Evolutionary conservation across 495 filamentous ascomycete genomes (phyloP), one percentile per base, ranked within the genome.

Genomic region (Aspergillus sclerotioniger): DNA sequence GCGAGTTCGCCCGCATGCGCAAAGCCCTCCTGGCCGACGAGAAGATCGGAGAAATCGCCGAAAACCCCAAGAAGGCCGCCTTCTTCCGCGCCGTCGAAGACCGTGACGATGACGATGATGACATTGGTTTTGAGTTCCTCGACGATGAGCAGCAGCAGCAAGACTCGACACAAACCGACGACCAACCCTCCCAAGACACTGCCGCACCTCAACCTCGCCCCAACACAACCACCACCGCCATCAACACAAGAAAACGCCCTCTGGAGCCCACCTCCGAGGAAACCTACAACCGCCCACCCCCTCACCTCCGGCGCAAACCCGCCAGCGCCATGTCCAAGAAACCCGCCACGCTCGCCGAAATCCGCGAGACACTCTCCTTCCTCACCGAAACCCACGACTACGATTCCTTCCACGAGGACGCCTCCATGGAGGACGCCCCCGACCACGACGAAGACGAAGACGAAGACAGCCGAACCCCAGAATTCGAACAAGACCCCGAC

Each of bases 61-160:
- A 90, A 62, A 92, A 97, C 66, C 92, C 91, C 12, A 92, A 92
- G 70, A 91, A 91, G 64, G 77, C 84, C 13, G 94, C 94, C 0
- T 99, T 99, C 77, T 83, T 98, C 58, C 82, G 82, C 54, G 88
- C 91, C 8, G 88, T 99, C 51, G 92, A 96, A 60, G 95, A 98
- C 64, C 82, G 80, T 35, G 87, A 87, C 45, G 77, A 50, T 16
- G 47, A 83, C 19, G 90, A 93, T 41, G 89, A 93, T 52, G 89
- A 93, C 25, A 80, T 86, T 69, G 87, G 90, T 56, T 76, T 88
- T 67, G 88, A 91, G 54, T 89, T 96, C 67, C 68, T 87, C 3
- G 82, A 85, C 25, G 58, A 73, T 37, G 81, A 87, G 29, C 82
- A 82, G 49, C 75, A 82, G 32, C 62, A 74, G 7, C 20, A 50